These are phyloP conservation scores for Eutypa lata DNA, from an alignment of 2,329 filamentous ascomycete genomes.

Conservation along the genomic window DNA sequence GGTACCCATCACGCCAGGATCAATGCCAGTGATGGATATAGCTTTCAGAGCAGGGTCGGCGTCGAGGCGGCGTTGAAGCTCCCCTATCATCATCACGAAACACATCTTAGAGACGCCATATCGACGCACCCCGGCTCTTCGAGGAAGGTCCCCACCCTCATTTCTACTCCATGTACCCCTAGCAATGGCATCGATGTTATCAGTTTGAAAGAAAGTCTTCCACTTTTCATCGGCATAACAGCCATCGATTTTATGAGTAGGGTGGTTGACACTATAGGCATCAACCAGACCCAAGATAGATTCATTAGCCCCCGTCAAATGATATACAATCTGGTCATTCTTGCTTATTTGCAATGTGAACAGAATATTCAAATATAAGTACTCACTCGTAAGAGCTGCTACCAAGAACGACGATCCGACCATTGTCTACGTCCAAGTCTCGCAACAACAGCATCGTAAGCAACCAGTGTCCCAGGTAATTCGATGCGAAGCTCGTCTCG, in stretches of 20 bases:
- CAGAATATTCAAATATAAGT: neutral
- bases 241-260: neutral
- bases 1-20: neutral
- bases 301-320: neutral
- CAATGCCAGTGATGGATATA: neutral
- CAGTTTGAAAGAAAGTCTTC: slow-evolving; percentile 1
- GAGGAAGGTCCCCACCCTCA: neutral
- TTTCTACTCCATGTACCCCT: neutral
- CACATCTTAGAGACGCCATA: neutral
- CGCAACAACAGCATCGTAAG: slow-evolving; percentile 19
- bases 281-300: neutral
- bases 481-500: slow-evolving; percentile 15
- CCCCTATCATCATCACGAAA: neutral
- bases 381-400: neutral
- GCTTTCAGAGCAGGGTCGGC: neutral
- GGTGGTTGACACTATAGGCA: neutral
- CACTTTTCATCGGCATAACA: slow-evolving; percentile 1
- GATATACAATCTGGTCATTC: too few relatives aligned
- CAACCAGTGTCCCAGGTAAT: slow-evolving; percentile 20
- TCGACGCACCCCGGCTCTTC: neutral
- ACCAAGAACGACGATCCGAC: neutral
- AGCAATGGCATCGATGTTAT: neutral
- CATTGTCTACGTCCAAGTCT: slow-evolving; percentile 17
- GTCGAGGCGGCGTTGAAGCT: neutral
- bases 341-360: too few relatives aligned